These are phyloP conservation scores for Aspergillus transmontanensis DNA, from an alignment of 2,329 filamentous ascomycete species.

Conservation along the genomic window DNA sequence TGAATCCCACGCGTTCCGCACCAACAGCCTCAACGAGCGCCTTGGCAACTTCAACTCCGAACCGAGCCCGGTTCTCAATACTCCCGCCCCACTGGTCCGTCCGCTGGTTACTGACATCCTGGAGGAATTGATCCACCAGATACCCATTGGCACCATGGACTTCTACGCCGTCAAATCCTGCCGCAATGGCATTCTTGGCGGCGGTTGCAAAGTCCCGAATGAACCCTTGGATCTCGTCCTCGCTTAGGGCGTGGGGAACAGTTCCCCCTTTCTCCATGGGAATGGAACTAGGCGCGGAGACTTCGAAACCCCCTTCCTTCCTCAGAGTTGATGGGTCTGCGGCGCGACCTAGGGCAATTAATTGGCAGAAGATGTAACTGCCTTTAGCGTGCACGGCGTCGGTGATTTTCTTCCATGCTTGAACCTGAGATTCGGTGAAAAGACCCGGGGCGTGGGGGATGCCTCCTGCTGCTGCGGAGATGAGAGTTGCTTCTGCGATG, in stretches of 20 bases:
- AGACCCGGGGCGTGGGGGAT: constrained; percentile 57
- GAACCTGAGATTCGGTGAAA: constrained; percentile 55
- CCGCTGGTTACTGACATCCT: constrained; percentile 48
- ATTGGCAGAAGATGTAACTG: constrained; percentile 61
- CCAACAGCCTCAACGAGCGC: constrained; percentile 45
- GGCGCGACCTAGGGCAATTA: constrained; percentile 62
- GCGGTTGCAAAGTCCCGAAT: constrained; percentile 45
- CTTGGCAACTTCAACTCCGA: constrained; percentile 54
- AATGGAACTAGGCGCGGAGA: constrained; percentile 38
- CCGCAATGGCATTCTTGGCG: constrained; percentile 53
- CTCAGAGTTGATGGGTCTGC: constrained; percentile 40
- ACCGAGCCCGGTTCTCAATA: constrained; percentile 52
- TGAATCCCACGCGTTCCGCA: constrained; percentile 41
- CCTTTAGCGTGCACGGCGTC: constrained; percentile 65
- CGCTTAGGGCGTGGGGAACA: constrained; percentile 27
- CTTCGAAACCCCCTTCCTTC: constrained; percentile 5
- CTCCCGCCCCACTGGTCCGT: constrained; percentile 52
- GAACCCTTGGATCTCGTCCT: constrained; percentile 43
- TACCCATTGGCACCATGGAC: constrained; percentile 51
- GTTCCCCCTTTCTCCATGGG: constrained; percentile 37
- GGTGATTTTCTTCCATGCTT: constrained; percentile 61
- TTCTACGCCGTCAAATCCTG: constrained; percentile 54
- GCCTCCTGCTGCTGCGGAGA: constrained; percentile 48
- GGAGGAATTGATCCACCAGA: constrained; percentile 51
- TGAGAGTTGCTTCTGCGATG: constrained; percentile 60